Evolutionary conservation across 2,329 filamentous ascomycete species (phyloP), one percentile per base, ranked within the genome.

Genomic region (Colletotrichum filicis): DNA sequence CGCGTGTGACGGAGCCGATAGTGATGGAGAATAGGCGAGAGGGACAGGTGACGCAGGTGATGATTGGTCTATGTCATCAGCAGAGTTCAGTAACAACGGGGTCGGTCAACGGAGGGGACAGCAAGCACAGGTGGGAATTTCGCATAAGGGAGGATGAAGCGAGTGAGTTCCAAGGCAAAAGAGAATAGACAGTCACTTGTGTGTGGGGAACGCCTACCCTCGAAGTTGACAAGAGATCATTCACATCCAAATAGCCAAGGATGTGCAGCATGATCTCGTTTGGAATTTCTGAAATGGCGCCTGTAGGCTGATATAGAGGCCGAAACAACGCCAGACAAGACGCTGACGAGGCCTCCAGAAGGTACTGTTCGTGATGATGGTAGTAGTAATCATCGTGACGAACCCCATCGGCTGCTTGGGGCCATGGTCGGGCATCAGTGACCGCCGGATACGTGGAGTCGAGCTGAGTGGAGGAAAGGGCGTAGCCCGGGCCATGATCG

Each of bases 1-100:
- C 90, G 89, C 46, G 86, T 88, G 75, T 84, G 87, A 62, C 87
- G 90, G 24, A 93, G 87, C 59, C 92, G 91, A 75, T 88, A 85
- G 66, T 84, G 84, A 79, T 93, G 92, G 19, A 94, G 83, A 67
- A 93, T 85, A n/a, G 92, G 92, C 55, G 91, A 87, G 56, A 90
- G 85, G 28, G 90, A 91, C 61, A 94, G 86, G 56, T 82, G 80
- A 75, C 92, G 90, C 64, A 94, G 86, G 73, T 87, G 87, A 78
- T 89, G 92, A 73, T 86, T 92, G 52, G 88, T 89, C 91, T 92
- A 79, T 67, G 55, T 14, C 58, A 63, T 73, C 61, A 73, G 71
- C 67, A 71, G 37, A 65, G 37, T 66, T 68, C 62, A 61, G 52
- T 19, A 61, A 70, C 22, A 37, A 55, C 49, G 57, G 56, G 28